Conservation (phyloP, 2,329 filamentous ascomycete genomes). For the Fusarium sp. region DNA sequence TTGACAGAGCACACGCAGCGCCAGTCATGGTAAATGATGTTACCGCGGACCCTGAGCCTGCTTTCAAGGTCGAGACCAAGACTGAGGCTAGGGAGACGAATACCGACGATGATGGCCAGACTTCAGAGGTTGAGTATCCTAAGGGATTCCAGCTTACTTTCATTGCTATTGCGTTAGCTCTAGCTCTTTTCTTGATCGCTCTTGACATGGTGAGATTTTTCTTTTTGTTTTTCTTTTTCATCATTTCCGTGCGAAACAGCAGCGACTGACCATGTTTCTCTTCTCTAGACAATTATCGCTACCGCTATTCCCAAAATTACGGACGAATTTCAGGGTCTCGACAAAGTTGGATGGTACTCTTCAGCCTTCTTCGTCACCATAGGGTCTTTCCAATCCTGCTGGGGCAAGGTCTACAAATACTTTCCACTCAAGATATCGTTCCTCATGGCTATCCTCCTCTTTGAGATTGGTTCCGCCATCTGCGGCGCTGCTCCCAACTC, state of each 20-base stretch:
- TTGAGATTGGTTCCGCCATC: slow-evolving; percentile 44
- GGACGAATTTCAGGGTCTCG: slow-evolving; percentile 52
- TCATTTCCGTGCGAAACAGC: background rate
- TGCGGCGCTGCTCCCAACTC: slow-evolving; percentile 48
- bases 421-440: slow-evolving; percentile 48
- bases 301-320: slow-evolving; percentile 10
- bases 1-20: background rate
- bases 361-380: slow-evolving; percentile 47
- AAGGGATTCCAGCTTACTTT: slow-evolving; percentile 6
- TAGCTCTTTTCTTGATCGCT: slow-evolving; percentile 12
- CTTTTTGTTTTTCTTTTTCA: background rate
- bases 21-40: background rate
- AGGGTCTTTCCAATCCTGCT: slow-evolving; percentile 45
- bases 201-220: slow-evolving; percentile 9
- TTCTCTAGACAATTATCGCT: slow-evolving; percentile 6
- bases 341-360: slow-evolving; percentile 57
- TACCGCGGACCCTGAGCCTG: background rate
- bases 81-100: slow-evolving; percentile 6
- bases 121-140: slow-evolving; percentile 8
- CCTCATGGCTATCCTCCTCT: slow-evolving; percentile 41
- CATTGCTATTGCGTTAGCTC: slow-evolving; percentile 2
- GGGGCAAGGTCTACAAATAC: slow-evolving; percentile 48
- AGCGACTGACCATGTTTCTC: background rate
- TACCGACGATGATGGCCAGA: background rate
- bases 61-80: slow-evolving; percentile 11